These are phyloP conservation scores for Suhomyces guaymorum DNA, from an alignment of 1,139 yeast species.

Conservation along the genomic window DNA sequence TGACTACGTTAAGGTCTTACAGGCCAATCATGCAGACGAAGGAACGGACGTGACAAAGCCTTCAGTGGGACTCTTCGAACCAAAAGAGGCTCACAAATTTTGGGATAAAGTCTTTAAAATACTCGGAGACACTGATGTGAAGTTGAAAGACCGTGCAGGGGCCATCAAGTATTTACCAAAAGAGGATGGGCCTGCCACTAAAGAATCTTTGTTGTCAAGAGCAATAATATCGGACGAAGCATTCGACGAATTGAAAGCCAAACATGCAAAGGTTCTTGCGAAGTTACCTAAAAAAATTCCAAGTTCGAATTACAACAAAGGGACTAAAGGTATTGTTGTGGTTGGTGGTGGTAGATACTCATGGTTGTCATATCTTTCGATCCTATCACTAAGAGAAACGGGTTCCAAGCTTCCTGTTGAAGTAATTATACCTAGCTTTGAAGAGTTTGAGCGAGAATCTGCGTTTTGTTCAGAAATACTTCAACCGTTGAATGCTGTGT, in stretches of 20 bases:
- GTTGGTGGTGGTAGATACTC: conserved; percentile 43
- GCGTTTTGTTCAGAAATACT: conserved; percentile 18
- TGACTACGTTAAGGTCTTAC: neutral
- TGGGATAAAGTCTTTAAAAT: conserved; percentile 21
- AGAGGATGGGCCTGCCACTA: conserved; percentile 27
- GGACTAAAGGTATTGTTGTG: conserved; percentile 35
- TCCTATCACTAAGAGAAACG: conserved; percentile 34
- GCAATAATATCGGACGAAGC: conserved; percentile 29
- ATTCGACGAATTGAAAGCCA: conserved; percentile 24
- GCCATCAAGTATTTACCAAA: conserved; percentile 28
- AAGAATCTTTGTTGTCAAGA: conserved; percentile 31
- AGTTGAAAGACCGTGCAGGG: conserved; percentile 17
- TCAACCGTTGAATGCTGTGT: conserved; percentile 19
- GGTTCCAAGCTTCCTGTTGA: conserved; percentile 43
- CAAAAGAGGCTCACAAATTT: conserved; percentile 17
- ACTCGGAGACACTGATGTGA: conserved; percentile 15
- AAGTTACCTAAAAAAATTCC: conserved; percentile 30
- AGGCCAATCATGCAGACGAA: neutral
- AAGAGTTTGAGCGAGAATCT: conserved; percentile 26
- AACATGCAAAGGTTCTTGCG: conserved; percentile 26
- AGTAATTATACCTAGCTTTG: conserved; percentile 35
- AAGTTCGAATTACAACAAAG: conserved; percentile 26
- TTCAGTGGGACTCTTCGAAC: conserved; percentile 12
- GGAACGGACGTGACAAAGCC: conserved; percentile 10
- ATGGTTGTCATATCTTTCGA: conserved; percentile 41